Evolutionary conservation across 2,329 filamentous ascomycete genomes (phyloP), one percentile per base, ranked within the genome.

Genomic region (Arachnomyces sp.): DNA sequence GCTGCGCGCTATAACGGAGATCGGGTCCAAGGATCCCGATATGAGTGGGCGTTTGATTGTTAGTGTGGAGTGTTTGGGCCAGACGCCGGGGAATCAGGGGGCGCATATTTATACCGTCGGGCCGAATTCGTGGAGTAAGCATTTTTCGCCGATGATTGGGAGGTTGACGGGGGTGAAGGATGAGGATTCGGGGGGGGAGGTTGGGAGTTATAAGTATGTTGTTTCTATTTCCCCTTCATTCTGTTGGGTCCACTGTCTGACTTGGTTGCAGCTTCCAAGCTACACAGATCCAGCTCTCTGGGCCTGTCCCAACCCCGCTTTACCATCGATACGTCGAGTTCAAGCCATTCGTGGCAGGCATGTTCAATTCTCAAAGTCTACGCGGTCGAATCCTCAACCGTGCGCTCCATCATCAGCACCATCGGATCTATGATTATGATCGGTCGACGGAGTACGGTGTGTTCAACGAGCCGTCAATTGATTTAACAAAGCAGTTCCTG

Each of bases 301-400:
- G 90, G 0, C 90, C 90, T 0, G 82, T 92, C 0, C 89, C 90
- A 0, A 68, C 77, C 2, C 71, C 79, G 46, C 70, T 96, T 28
- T 94, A 94, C 60, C 89, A 95, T 59, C 83, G 88, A 49, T 96
- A 84, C 56, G 89, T 95, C 42, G 89, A 94, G 59, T 95, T 95
- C 64, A 83, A 80, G 42, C 88, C 89, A 17, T 86, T 94, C 55
- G 84, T 96, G 40, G 85, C 84, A 37, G 77, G 80, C 48, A 93
- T 95, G 80, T 96, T 94, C 64, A 82, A 80, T 1, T 77, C 78
- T 7, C 76, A 77, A 18, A 89, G 88, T 38, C 53, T 95, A 3
- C 76, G 84, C 36, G 90, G 90, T 13, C 81, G 78, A 46, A 72
- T 95, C 34, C 68, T 95, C 14, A 87, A 92, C 61, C 82, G 82